phyloP scores from a whole-genome alignment of 164 flowering plant species.

The Sextonia rubra region DNA sequence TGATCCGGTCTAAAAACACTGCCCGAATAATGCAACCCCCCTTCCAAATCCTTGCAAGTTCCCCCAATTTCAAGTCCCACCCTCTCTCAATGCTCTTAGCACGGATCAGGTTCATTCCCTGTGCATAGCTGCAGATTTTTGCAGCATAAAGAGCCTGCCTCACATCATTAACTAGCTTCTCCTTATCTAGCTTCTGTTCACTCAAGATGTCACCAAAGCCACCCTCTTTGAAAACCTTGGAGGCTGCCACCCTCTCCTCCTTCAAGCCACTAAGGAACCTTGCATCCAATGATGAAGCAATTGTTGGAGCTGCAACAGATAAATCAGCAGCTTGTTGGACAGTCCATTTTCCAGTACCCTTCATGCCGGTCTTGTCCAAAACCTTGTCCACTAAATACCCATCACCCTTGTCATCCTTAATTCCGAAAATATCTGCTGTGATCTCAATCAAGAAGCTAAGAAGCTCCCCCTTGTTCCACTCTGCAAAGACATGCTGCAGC shows the following conservation, averaged over 20 bases:
- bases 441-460: constrained; percentile 71
- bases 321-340: constrained; percentile 82
- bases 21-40: constrained; percentile 82
- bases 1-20: constrained; percentile 62
- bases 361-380: constrained; percentile 78
- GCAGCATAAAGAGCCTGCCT: constrained; percentile 72
- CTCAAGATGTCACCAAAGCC: constrained; percentile 46
- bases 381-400: constrained; percentile 71
- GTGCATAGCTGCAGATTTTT: constrained; percentile 77
- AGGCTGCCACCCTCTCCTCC: constrained; percentile 60
- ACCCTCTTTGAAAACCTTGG: constrained; percentile 48
- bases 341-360: constrained; percentile 86
- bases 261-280: constrained; percentile 70
- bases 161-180: constrained; percentile 58
- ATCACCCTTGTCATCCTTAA: constrained; percentile 63
- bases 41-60: constrained; percentile 78
- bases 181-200: constrained; percentile 48
- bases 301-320: constrained; percentile 72
- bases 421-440: constrained; percentile 61
- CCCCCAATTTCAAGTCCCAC: constrained; percentile 68
- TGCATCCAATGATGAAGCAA: constrained; percentile 58
- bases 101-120: constrained; percentile 74
- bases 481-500: constrained; percentile 38
- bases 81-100: constrained; percentile 72
- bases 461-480: constrained; percentile 82